Conservation (phyloP, 352 stramenopile species). For the Globisporangium recalcitrans region DNA sequence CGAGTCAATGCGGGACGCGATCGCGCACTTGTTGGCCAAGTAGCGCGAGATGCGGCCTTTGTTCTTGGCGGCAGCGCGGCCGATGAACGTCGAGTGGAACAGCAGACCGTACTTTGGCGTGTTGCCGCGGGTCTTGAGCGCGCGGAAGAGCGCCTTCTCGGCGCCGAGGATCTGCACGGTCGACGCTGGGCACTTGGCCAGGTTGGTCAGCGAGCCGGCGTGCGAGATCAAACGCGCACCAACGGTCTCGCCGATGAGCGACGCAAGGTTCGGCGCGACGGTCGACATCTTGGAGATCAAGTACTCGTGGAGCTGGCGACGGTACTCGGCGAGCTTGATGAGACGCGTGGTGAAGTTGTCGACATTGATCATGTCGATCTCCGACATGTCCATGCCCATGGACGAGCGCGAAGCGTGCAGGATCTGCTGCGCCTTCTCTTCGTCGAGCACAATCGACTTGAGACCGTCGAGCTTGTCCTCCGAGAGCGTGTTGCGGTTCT, state of each 20-base stretch:
- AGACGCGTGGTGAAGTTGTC: conserved; percentile 98
- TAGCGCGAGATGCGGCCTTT: conserved; percentile 99
- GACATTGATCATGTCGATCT: conserved; percentile 99
- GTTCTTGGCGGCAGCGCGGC: conserved; percentile 98
- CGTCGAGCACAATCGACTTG: conserved; percentile 95
- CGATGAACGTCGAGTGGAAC: conserved; percentile 99
- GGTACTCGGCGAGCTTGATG: conserved; percentile 98
- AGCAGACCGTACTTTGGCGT: conserved; percentile 99
- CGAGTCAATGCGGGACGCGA: conserved; percentile 98
- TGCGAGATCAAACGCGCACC: conserved; percentile 99
- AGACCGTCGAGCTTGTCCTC: conserved; percentile 82
- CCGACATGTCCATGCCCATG: conserved; percentile 99
- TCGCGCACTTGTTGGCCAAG: conserved; percentile 99
- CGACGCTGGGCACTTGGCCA: conserved; percentile 99
- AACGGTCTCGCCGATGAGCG: conserved; percentile 98
- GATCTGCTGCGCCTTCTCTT: conserved; percentile 95
- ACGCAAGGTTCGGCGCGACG: conserved; percentile 97
- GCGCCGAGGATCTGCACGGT: conserved; percentile 99
- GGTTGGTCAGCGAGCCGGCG: conserved; percentile 97
- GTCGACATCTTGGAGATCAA: conserved; percentile 96
- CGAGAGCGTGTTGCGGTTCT: conserved; percentile 83
- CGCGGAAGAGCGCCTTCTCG: conserved; percentile 99
- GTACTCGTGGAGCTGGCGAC: conserved; percentile 94
- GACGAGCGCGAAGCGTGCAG: conserved; percentile 92
- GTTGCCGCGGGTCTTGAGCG: conserved; percentile 99